Evolutionary conservation across 257 asterid species (phyloP).

Genomic region (Ehretia macrophylla): DNA sequence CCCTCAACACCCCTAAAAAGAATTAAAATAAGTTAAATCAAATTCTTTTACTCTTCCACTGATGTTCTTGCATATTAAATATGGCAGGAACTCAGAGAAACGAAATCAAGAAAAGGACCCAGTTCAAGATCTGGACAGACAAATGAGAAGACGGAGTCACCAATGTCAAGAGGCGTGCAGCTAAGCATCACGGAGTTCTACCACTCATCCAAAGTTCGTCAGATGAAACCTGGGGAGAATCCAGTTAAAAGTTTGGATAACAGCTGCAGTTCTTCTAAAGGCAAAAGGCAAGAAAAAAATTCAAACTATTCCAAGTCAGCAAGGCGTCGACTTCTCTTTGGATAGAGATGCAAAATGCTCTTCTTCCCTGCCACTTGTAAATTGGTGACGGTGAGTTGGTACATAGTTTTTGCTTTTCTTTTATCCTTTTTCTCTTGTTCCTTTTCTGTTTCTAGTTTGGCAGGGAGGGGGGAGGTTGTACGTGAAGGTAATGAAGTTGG

Average conservation of each 20-base stretch:
- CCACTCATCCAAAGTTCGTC: conserved; percentile 56
- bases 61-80: conserved; percentile 5
- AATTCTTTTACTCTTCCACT: not conserved
- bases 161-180: conserved; percentile 47
- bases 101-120: conserved; percentile 42
- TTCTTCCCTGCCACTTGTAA: not conserved
- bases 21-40: too few species aligned
- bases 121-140: conserved; percentile 20
- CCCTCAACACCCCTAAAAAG: not conserved
- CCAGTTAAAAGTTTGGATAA: conserved; percentile 21
- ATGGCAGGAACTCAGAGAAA: conserved; percentile 62
- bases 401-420: too few species aligned
- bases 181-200: conserved; percentile 68
- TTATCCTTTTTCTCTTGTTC: too few species aligned
- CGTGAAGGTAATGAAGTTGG: too few species aligned
- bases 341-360: conserved; percentile 15
- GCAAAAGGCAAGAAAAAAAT: conserved; percentile 39
- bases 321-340: conserved; percentile 74
- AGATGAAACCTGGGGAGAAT: conserved; percentile 32
- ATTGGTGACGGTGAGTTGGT: not conserved
- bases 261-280: conserved; percentile 33
- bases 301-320: conserved; percentile 59
- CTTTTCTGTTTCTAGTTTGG: too few species aligned
- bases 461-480: too few species aligned
- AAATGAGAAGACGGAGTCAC: conserved; percentile 36